phyloP scores from a whole-genome alignment of 129 eudicot genomes.

The Centrapalus pauciflorus region DNA sequence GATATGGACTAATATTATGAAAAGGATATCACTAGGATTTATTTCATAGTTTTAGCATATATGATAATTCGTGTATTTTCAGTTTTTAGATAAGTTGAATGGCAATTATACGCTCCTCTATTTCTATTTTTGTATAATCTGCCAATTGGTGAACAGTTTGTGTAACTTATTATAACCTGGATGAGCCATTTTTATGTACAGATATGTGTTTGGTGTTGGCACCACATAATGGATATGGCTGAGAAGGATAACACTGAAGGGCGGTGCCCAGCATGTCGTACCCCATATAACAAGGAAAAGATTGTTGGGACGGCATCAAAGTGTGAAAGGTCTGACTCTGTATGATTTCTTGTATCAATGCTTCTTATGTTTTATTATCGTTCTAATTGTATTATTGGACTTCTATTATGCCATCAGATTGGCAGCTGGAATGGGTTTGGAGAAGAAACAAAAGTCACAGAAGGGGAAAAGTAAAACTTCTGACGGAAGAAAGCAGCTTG shows the following conservation, averaged over 20 bases:
- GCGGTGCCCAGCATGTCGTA: conserved; percentile 66
- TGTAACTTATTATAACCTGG: not conserved
- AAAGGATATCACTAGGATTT: not conserved
- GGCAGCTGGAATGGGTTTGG: conserved; percentile 36
- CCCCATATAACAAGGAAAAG: conserved; percentile 60
- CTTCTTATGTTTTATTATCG: not conserved
- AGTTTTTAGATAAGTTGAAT: not conserved
- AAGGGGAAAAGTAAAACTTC: conserved; percentile 46
- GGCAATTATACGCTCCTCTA: not conserved
- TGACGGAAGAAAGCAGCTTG: conserved; percentile 50
- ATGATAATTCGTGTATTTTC: not conserved
- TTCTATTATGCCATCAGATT: conserved; percentile 19
- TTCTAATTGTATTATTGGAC: not conserved
- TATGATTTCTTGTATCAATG: not conserved
- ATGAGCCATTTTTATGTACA: conserved; percentile 20
- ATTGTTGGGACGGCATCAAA: conserved; percentile 46
- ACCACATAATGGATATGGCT: conserved; percentile 70
- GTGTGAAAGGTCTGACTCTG: conserved; percentile 39
- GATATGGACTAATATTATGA: not conserved
- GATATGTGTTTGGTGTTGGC: conserved; percentile 81
- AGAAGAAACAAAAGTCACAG: conserved; percentile 44
- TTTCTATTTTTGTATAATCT: not conserved
- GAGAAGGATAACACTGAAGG: conserved; percentile 63
- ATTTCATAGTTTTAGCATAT: not conserved
- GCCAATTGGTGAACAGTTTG: not conserved